Base-by-base conservation (phyloP, 2,329 filamentous ascomycete species). In the Coniochaeta ligniaria region DNA sequence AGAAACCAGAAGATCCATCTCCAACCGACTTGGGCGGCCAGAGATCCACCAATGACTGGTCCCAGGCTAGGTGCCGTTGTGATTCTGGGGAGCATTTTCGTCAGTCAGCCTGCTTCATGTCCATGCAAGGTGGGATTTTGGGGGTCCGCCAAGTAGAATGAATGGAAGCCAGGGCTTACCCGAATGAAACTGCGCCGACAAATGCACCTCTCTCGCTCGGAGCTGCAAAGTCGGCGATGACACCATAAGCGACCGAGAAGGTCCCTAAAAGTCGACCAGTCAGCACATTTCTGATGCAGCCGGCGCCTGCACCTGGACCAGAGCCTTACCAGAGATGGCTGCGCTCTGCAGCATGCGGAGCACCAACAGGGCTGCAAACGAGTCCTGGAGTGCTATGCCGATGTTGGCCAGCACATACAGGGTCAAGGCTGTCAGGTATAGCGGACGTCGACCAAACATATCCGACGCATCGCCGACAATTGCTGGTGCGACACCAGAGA, bases 401-500 rank as follows among this genome's bases (percentile, higher is more conserved):
- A 63, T 26, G 43, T 63, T 64, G 24, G 59, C 60, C 11, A 33
- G 58, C 12, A 60, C 14, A 26, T 62, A 61, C 5, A 62, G 35
- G 14, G 41, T 28, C 11, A 66, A 52, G 1, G 57, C 58, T 11
- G 50, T n/a, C 12, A 64, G 38, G 45, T 60, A 63, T 1, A 60
- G 58, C 1, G 59, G 56, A 33, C 64, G 50, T 3, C 64, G 61
- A 17, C 64, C 63, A 4, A 50, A 52, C 3, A 54, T 36, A 45
- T 66, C 64, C 8, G 64, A 60, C 6, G 60, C 52, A 45, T 60
- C 58, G 9, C 63, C 63, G 26, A 60, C 31, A 16, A 64, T n/a
- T 8, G 62, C 38, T 4, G 62, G 65, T 17, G 60, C 59, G 7
- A 79, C 63, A 6, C 71, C 78, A 66, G 77, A 76, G 41, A 80